Evolutionary conservation across 306 rosid species (phyloP).

Genomic region (Pyrus pyrifolia): DNA sequence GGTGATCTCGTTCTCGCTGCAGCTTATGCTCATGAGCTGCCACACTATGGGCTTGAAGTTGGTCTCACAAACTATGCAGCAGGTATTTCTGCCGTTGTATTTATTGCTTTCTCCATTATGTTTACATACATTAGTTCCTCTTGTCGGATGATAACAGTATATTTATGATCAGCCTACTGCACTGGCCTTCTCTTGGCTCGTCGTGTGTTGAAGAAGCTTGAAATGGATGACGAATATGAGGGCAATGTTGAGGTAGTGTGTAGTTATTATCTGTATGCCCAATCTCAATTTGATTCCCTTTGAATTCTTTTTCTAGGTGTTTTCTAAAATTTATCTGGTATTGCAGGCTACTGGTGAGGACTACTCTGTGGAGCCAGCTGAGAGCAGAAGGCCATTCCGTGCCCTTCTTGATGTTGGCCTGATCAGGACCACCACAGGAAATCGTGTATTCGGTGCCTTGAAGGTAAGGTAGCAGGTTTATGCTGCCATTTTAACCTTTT

Average conservation of each 20-base stretch:
- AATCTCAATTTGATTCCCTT: neutral
- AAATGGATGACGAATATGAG: conserved; percentile 75
- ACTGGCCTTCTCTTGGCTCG: conserved; percentile 93
- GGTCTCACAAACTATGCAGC: conserved; percentile 95
- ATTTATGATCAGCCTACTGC: conserved; percentile 55
- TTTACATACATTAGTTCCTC: neutral
- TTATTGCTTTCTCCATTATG: no score
- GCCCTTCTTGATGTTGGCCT: conserved; percentile 96
- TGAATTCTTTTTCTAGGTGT: neutral
- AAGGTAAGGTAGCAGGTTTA: conserved; percentile 33
- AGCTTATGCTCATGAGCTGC: conserved; percentile 74
- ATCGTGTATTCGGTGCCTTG: conserved; percentile 84
- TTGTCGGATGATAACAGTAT: neutral
- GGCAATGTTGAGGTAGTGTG: conserved; percentile 80
- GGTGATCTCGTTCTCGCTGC: conserved; percentile 82
- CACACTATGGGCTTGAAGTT: conserved; percentile 64
- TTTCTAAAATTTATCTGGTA: neutral
- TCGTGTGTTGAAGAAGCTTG: conserved; percentile 59
- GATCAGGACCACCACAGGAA: conserved; percentile 75
- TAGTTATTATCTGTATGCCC: no score
- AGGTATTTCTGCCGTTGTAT: conserved; percentile 26
- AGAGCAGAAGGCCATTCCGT: conserved; percentile 87
- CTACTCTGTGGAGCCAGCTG: conserved; percentile 85
- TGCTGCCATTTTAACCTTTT: neutral
- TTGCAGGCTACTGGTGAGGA: conserved; percentile 82